A percentile compares a stretch with the other conserved stretches of the same genome.
phyloP scores from a whole-genome alignment of 2,329 filamentous ascomycete genomes.

The Penicillium italicum region DNA sequence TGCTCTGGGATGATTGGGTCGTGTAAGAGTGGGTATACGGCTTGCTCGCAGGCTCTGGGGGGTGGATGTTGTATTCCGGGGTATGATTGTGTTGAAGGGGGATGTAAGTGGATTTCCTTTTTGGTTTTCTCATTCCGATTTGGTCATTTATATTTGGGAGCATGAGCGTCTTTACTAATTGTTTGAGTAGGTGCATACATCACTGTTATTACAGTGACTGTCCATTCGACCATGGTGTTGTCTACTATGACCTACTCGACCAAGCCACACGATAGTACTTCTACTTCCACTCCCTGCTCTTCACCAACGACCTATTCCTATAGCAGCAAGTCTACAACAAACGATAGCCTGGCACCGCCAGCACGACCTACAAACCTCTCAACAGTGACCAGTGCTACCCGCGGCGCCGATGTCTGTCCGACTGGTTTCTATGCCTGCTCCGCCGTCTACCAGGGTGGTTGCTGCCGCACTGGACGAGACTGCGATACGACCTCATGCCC shows the following conservation, averaged over 20 bases:
- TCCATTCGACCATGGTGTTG: conserved; percentile 29
- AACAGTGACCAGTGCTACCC: conserved; percentile 33
- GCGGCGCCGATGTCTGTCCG: conserved; percentile 58
- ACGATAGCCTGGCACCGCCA: conserved; percentile 34
- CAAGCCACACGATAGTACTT: conserved; percentile 14
- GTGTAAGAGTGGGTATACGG: conserved; percentile 53
- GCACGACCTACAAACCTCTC: conserved; percentile 39
- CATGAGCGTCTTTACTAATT: background rate
- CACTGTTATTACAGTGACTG: conserved; percentile 36
- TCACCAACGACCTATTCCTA: conserved; percentile 18
- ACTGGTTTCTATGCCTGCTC: conserved; percentile 89
- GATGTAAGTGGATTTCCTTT: conserved; percentile 45
- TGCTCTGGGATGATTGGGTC: conserved; percentile 52
- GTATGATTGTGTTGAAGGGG: conserved; percentile 54
- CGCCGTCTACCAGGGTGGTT: conserved; percentile 75
- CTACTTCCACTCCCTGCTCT: conserved; percentile 20
- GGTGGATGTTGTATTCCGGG: conserved; percentile 62
- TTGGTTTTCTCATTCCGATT: background rate
- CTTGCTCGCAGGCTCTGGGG: conserved; percentile 53
- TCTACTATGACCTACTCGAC: conserved; percentile 34
- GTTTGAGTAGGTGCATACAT: conserved; percentile 30
- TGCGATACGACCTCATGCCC: conserved; percentile 80
- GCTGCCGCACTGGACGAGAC: conserved; percentile 82
- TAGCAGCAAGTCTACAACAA: conserved; percentile 36
- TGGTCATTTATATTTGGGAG: too few species aligned